These are phyloP conservation scores for Candida parachauliodes DNA, from an alignment of 805 yeast genomes.

Conservation along the genomic window DNA sequence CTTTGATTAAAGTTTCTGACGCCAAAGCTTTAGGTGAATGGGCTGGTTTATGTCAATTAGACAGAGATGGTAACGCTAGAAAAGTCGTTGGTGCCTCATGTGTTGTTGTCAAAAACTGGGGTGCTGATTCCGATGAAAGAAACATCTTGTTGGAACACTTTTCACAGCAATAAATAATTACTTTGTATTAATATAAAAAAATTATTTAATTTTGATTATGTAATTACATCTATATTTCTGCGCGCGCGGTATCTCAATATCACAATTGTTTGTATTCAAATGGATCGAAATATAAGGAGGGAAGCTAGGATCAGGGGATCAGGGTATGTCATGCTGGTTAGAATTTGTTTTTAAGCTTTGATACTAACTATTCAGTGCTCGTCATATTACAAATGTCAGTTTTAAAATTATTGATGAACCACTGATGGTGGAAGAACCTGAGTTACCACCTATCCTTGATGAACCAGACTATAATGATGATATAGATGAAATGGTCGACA, in stretches of 20 bases:
- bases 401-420: not conserved
- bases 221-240: not conserved
- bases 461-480: not conserved
- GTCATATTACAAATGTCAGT: not conserved
- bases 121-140: conserved; percentile 98
- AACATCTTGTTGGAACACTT: conserved; percentile 93
- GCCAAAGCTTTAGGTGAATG: conserved; percentile 99
- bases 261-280: not conserved
- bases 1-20: conserved; percentile 98
- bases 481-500: no score
- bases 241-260: not conserved
- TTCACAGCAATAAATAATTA: conserved; percentile 74
- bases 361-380: conserved; percentile 6
- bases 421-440: not conserved
- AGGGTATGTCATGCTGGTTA: no score
- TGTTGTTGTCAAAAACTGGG: conserved; percentile 99
- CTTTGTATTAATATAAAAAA: conserved; percentile 13
- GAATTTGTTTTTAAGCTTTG: not conserved
- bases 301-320: conserved; percentile 39
- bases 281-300: conserved; percentile 10
- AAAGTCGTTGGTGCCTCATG: conserved; percentile 99
- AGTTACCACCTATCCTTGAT: no score
- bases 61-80: conserved; percentile 99
- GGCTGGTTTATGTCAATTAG: conserved; percentile 99
- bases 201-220: not conserved